Percentiles rank a stretch among this genome's conserved stretches.
phyloP scores from a whole-genome alignment of 2,329 filamentous ascomycete species.

The Aspergillus intermedius region DNA sequence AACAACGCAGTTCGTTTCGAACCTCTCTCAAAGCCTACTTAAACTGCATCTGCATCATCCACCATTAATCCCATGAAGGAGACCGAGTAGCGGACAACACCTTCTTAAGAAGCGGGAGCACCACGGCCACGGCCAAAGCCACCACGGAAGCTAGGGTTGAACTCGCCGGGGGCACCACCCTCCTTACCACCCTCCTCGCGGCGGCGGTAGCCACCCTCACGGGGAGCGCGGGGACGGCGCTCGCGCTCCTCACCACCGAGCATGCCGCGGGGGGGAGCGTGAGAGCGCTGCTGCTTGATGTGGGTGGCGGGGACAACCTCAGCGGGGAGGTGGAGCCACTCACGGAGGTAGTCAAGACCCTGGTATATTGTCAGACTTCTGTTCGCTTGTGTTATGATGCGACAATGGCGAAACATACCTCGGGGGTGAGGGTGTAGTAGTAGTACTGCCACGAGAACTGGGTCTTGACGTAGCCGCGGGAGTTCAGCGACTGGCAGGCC shows the following conservation, averaged over 20 bases:
- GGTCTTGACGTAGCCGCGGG: slow-evolving; percentile 98
- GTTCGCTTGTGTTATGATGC: not conserved
- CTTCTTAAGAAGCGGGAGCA: slow-evolving; percentile 52
- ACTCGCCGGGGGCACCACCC: slow-evolving; percentile 85
- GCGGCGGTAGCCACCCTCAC: slow-evolving; percentile 86
- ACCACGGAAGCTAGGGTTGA: slow-evolving; percentile 88
- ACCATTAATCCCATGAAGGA: slow-evolving; percentile 20
- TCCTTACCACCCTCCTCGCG: slow-evolving; percentile 85
- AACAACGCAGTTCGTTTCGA: slow-evolving; percentile 16
- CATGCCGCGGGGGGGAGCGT: slow-evolving; percentile 98
- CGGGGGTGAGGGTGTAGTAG: slow-evolving; percentile 99
- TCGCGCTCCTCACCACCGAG: slow-evolving; percentile 79
- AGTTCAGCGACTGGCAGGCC: slow-evolving; percentile 96
- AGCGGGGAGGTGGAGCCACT: slow-evolving; percentile 99
- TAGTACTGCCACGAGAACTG: slow-evolving; percentile 99
- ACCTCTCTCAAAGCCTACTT: slow-evolving; percentile 20
- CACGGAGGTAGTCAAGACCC: slow-evolving; percentile 99
- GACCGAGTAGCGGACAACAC: slow-evolving; percentile 28
- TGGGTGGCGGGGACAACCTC: slow-evolving; percentile 99
- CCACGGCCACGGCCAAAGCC: slow-evolving; percentile 85
- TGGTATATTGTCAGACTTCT: slow-evolving; percentile 6
- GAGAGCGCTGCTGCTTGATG: slow-evolving; percentile 99
- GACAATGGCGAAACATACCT: slow-evolving; percentile 35
- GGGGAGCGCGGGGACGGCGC: slow-evolving; percentile 71
- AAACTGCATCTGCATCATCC: slow-evolving; percentile 21